Conservation (phyloP, 2,329 filamentous ascomycete species). For the Mariannaea elegans region DNA sequence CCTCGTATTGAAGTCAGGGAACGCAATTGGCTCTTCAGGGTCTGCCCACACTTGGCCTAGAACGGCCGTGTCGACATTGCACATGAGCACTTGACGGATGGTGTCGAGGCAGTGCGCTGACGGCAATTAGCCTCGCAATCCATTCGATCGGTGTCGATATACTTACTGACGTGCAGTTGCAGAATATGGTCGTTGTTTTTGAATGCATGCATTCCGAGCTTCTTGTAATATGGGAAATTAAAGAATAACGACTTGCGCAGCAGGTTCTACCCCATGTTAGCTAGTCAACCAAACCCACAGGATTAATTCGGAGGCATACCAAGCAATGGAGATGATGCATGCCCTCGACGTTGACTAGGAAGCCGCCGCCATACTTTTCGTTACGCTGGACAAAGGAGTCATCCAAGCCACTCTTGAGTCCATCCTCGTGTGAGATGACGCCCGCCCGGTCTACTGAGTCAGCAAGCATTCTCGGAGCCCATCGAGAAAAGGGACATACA, state of each 20-base stretch:
- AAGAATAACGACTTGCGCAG: slow-evolving; percentile 66
- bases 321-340: slow-evolving; percentile 68
- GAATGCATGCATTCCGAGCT: slow-evolving; percentile 60
- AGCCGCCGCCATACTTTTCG: slow-evolving; percentile 66
- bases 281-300: fast-evolving
- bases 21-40: slow-evolving; percentile 54
- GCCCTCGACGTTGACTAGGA: slow-evolving; percentile 65
- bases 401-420: slow-evolving; percentile 59
- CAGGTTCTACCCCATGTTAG: slow-evolving; percentile 55
- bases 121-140: neutral
- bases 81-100: slow-evolving; percentile 70
- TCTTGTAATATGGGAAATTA: slow-evolving; percentile 67
- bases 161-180: slow-evolving; percentile 64
- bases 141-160: neutral
- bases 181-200: slow-evolving; percentile 63
- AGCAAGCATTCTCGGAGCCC: slow-evolving; percentile 14
- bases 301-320: slow-evolving; percentile 41
- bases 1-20: slow-evolving; percentile 69
- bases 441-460: slow-evolving; percentile 52
- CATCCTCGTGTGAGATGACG: slow-evolving; percentile 59
- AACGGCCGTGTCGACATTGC: slow-evolving; percentile 66
- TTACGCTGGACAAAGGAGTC: slow-evolving; percentile 64
- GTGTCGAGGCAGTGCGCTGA: slow-evolving; percentile 66
- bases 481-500: slow-evolving; percentile 57
- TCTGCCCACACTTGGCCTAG: slow-evolving; percentile 70